Evolutionary conservation across 2,329 filamentous ascomycete genomes (phyloP), one percentile per base, ranked within the genome.

Genomic region (Clathrospora elynae): DNA sequence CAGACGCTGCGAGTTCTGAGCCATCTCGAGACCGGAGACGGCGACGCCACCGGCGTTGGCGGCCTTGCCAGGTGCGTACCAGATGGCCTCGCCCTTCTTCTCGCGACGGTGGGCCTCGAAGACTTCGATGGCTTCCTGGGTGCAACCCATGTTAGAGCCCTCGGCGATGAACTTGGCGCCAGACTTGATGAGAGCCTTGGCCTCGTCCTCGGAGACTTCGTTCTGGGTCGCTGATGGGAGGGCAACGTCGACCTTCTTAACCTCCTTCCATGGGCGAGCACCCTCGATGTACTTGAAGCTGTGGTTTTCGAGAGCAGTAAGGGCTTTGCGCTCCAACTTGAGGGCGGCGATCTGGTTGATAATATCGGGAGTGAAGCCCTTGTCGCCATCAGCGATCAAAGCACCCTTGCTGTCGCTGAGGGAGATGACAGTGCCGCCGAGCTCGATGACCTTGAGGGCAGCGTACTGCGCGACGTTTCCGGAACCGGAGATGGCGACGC

Each of bases 131-230:
- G 92, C 92, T 56, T 88, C 90, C 75, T 93, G 90, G 22, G 91
- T 96, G 80, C 90, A 96, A 55, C 93, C 93, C 93, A 99, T 97
- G 84, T 97, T 97, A 75, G 87, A 93, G 43, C 93, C 93, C 78
- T 99, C 93, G 45, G 93, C 93, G 57, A 97, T 86, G 78, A 90
- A 95, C 71, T 86, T 83, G 67, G 81, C 82, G 58, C 92, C 92
- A 46, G 81, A 81, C 35, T 80, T 80, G 46, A 96, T 83, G 30
- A 97, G 83, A 12, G 82, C 84, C 76, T 89, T 78, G 38, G 91
- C 93, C 79, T 99, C 93, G 63, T 93, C 90, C 69, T 85, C 84
- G 67, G 82, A 90, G 66, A 99, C 90, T 78, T 99, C 93, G 79
- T 99, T 99, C 81, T 99, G 91, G 48, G 93, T 97, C 26, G 93